Evolutionary conservation across 2,329 filamentous ascomycete species (phyloP).

Genomic region (Pseudocercospora eumusae): DNA sequence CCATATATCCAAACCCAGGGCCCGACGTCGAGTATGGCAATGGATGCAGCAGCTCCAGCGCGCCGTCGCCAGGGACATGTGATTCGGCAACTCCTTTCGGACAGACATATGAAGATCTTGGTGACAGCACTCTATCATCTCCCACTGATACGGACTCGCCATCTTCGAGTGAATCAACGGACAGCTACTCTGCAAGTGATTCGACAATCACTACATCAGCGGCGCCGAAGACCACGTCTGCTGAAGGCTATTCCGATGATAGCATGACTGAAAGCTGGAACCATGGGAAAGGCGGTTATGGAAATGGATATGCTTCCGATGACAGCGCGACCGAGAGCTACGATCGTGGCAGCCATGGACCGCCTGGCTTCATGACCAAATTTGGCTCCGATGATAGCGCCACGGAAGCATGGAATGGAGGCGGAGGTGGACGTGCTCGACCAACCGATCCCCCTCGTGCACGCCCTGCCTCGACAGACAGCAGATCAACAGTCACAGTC

Average conservation of each 20-base stretch:
- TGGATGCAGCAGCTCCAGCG: constrained; percentile 35
- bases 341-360: not conserved
- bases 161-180: not conserved
- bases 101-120: constrained; percentile 31
- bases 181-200: constrained; percentile 7
- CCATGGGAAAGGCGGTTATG: not conserved
- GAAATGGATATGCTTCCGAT: not conserved
- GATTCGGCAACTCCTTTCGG: constrained; percentile 36
- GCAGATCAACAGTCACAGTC: constrained; percentile 23
- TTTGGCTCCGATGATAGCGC: not conserved
- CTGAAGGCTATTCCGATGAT: constrained; percentile 1
- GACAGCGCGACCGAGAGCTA: constrained; percentile 1
- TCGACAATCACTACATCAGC: not conserved
- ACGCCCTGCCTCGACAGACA: not conserved
- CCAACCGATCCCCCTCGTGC: constrained; percentile 7
- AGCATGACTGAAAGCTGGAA: constrained; percentile 4
- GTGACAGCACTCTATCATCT: constrained; percentile 15
- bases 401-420: not conserved
- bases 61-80: constrained; percentile 35
- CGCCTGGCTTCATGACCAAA: not conserved
- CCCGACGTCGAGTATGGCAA: constrained; percentile 44
- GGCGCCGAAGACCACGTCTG: not conserved
- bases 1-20: constrained; percentile 47
- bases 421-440: not conserved
- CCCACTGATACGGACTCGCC: constrained; percentile 7